phyloP scores from a whole-genome alignment of 345 rosid genomes.

The Gossypium longicalyx region DNA sequence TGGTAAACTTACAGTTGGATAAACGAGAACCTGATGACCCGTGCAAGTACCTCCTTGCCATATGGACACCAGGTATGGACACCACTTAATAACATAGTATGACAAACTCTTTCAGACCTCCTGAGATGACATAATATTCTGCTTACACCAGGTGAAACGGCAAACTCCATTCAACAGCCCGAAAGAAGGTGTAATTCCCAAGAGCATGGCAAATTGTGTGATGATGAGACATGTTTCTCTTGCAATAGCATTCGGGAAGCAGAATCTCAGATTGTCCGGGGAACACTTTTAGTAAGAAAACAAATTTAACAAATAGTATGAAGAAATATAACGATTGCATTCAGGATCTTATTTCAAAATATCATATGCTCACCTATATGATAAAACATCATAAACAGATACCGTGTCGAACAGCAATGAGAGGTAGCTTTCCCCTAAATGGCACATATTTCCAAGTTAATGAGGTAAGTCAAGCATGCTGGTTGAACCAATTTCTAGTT shows the following conservation, averaged over 20 bases:
- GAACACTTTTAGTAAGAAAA: conserved; percentile 73
- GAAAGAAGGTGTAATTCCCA: conserved; percentile 52
- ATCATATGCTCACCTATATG: neutral
- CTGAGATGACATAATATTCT: conserved; percentile 9
- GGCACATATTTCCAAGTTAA: conserved; percentile 97
- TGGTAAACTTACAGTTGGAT: conserved; percentile 55
- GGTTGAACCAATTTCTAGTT: neutral
- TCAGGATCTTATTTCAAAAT: neutral
- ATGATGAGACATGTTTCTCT: conserved; percentile 61
- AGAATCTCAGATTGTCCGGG: conserved; percentile 69
- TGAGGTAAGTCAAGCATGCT: conserved; percentile 44
- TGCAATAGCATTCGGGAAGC: conserved; percentile 73
- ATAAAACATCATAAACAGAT: conserved; percentile 39
- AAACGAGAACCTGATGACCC: conserved; percentile 80
- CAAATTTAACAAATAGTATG: conserved; percentile 14
- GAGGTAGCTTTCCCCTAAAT: conserved; percentile 93
- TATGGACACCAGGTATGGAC: conserved; percentile 92
- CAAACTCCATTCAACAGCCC: conserved; percentile 60
- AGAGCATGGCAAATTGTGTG: conserved; percentile 44
- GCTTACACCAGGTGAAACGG: conserved; percentile 67
- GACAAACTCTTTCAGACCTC: neutral
- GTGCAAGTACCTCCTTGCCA: conserved; percentile 77
- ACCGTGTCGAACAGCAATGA: conserved; percentile 96
- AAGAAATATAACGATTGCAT: neutral
- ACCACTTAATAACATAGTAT: neutral